A percentile compares a stretch with the other conserved stretches of the same genome.
Conservation (phyloP, 2,329 filamentous ascomycete species). For the Rhytidhysteron rufulum region DNA sequence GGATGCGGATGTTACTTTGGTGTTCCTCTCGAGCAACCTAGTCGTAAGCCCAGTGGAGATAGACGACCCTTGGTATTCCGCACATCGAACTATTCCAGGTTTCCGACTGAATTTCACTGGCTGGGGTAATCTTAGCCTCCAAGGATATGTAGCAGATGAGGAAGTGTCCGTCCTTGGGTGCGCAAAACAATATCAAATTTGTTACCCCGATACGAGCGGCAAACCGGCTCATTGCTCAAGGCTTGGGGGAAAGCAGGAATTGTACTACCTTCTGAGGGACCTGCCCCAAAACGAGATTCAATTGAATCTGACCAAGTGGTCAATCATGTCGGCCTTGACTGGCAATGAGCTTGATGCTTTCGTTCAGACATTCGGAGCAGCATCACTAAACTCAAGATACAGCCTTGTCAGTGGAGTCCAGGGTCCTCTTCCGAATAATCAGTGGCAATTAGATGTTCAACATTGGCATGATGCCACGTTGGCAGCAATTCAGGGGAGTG, state of each 20-base stretch:
- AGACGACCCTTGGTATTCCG: background rate
- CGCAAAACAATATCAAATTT: background rate
- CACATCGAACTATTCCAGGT: background rate
- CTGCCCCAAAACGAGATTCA: background rate
- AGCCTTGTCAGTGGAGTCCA: slow-evolving; percentile 6
- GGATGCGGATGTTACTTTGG: background rate
- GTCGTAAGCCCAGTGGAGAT: background rate
- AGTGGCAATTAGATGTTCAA: slow-evolving; percentile 15
- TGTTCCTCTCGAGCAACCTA: background rate
- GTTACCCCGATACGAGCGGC: background rate
- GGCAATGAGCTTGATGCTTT: slow-evolving; percentile 1
- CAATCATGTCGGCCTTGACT: background rate
- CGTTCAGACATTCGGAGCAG: slow-evolving; percentile 7
- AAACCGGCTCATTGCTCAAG: background rate
- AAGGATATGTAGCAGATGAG: background rate
- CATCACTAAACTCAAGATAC: slow-evolving; percentile 4
- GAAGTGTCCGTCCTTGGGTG: background rate
- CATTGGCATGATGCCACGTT: slow-evolving; percentile 8
- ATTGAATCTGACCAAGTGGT: background rate
- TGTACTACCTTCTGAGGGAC: background rate
- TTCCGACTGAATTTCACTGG: background rate
- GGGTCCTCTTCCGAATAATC: slow-evolving; percentile 10
- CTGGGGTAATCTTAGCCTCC: background rate
- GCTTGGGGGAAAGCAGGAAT: background rate
- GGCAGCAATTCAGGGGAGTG: slow-evolving; percentile 8